These are phyloP conservation scores for Vitis riparia DNA, from an alignment of 164 flowering plant species.

Conservation along the genomic window DNA sequence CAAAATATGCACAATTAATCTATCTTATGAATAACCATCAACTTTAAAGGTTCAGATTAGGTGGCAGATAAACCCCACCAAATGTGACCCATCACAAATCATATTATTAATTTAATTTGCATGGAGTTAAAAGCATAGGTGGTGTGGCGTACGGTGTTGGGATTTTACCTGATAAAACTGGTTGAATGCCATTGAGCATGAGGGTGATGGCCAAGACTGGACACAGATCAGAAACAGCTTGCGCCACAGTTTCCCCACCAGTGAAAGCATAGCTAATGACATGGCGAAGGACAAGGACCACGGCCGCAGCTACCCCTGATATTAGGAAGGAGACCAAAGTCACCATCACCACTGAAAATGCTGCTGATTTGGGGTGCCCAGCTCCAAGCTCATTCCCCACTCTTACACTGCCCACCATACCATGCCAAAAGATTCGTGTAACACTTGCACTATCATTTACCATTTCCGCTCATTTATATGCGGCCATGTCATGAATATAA, in stretches of 20 bases:
- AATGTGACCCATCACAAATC: too few relatives aligned
- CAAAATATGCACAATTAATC: too few relatives aligned
- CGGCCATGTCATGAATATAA: too few relatives aligned
- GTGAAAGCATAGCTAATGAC: slow-evolving; percentile 60
- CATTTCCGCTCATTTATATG: not conserved
- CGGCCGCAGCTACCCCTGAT: slow-evolving; percentile 29
- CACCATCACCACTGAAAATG: slow-evolving; percentile 52
- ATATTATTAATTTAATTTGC: too few relatives aligned
- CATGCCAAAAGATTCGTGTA: too few relatives aligned
- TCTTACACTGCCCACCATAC: slow-evolving; percentile 42
- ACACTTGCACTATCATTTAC: too few relatives aligned
- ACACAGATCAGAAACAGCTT: slow-evolving; percentile 46
- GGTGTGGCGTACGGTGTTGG: too few relatives aligned
- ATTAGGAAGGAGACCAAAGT: slow-evolving; percentile 37
- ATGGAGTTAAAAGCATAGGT: too few relatives aligned
- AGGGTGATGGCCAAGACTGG: slow-evolving; percentile 41
- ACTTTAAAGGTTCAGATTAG: too few relatives aligned
- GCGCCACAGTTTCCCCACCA: slow-evolving; percentile 36
- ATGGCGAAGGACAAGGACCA: slow-evolving; percentile 41
- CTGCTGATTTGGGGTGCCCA: slow-evolving; percentile 59
- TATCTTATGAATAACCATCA: too few relatives aligned
- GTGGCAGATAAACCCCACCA: too few relatives aligned
- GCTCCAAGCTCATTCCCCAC: slow-evolving; percentile 41
- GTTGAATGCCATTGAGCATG: slow-evolving; percentile 40
- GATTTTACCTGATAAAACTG: slow-evolving; percentile 25